Conservation (phyloP, 768 basidiomycete species). For the Tricholoma sp. region DNA sequence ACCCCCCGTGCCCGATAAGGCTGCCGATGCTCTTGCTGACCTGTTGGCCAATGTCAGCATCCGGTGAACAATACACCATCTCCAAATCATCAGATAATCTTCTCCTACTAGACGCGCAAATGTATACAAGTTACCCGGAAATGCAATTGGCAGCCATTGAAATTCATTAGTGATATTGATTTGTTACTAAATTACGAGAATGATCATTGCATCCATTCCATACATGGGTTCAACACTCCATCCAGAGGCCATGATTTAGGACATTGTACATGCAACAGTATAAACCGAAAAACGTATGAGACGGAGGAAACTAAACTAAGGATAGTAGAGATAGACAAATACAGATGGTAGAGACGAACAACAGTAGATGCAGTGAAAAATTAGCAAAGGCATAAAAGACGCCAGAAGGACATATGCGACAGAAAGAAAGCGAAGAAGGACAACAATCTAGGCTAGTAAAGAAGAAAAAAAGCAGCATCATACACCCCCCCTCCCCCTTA, state of each 20-base stretch:
- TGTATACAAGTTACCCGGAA: not conserved
- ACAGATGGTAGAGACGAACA: not conserved
- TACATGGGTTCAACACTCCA: slow-evolving; percentile 8
- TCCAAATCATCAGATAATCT: not conserved
- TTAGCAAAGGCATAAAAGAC: not conserved
- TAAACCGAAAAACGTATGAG: slow-evolving; percentile 8
- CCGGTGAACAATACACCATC: slow-evolving; percentile 12
- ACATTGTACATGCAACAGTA: slow-evolving; percentile 18
- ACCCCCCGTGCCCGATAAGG: slow-evolving; percentile 20
- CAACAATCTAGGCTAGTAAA: slow-evolving; percentile 3
- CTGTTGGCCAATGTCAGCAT: slow-evolving; percentile 62
- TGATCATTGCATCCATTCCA: not conserved
- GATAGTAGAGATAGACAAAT: slow-evolving; percentile 5
- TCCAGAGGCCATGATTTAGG: slow-evolving; percentile 19
- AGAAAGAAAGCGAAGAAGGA: slow-evolving; percentile 1
- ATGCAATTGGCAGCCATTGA: not conserved
- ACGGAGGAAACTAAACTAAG: not conserved
- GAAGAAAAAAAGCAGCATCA: slow-evolving; percentile 1
- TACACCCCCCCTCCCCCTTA: not conserved
- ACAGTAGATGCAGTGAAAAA: not conserved
- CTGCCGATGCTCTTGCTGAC: slow-evolving; percentile 58
- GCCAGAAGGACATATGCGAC: not conserved
- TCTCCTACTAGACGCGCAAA: not conserved
- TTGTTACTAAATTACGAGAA: not conserved
- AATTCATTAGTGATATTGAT: too few species aligned